Evolutionary conservation across 352 stramenopile species (phyloP).

Genomic region (Globisporangium echinulatum): DNA sequence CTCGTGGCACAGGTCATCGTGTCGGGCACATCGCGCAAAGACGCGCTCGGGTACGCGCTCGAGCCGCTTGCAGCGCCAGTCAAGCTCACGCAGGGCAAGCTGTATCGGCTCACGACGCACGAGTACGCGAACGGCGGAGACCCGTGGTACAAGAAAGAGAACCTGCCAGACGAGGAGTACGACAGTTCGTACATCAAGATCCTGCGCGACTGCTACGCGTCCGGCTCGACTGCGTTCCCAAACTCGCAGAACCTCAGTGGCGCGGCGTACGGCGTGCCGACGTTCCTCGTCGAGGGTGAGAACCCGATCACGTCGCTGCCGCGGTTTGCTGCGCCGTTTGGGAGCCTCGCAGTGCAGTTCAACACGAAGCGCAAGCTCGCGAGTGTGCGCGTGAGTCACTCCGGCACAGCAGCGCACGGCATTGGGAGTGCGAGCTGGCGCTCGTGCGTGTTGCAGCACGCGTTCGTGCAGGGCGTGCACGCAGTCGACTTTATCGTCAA

Average conservation of each 20-base stretch:
- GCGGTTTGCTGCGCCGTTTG: constrained; percentile 52
- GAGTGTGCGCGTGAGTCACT: constrained; percentile 66
- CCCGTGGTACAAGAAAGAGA: constrained; percentile 88
- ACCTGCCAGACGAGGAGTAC: constrained; percentile 82
- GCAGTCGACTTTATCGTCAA: constrained; percentile 77
- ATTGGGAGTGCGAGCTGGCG: constrained; percentile 52
- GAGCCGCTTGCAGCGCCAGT: constrained; percentile 46
- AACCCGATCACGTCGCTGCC: constrained; percentile 56
- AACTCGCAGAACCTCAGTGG: constrained; percentile 84
- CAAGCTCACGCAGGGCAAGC: constrained; percentile 71
- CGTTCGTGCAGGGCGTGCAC: constrained; percentile 62
- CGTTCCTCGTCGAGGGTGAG: constrained; percentile 78
- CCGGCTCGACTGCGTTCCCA: constrained; percentile 70
- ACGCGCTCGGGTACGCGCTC: constrained; percentile 68
- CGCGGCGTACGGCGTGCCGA: constrained; percentile 80
- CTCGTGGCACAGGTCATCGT: constrained; percentile 63
- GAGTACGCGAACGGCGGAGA: constrained; percentile 85
- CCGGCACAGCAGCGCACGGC: constrained; percentile 51
- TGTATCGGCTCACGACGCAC: constrained; percentile 84
- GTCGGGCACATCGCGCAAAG: constrained; percentile 54
- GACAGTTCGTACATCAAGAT: constrained; percentile 85
- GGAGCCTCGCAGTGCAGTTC: constrained; percentile 51
- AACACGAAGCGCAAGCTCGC: constrained; percentile 52
- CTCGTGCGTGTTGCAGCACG: constrained; percentile 54
- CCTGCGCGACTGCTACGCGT: constrained; percentile 81